Base-by-base conservation (phyloP, 2,329 filamentous ascomycete genomes). In the Trichoderma koningiopsis region DNA sequence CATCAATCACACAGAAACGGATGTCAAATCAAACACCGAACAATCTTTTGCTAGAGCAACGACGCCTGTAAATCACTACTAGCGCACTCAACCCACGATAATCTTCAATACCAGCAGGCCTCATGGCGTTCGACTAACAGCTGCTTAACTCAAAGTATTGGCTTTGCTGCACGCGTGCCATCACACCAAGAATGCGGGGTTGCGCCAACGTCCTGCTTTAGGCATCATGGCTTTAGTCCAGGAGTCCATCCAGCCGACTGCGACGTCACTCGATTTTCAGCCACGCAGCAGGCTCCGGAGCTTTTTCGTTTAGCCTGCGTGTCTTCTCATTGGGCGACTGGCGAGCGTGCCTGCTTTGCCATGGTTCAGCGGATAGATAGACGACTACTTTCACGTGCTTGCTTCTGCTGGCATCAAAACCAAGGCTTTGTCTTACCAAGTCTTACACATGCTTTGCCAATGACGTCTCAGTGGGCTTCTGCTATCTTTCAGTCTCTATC, bases 231-330 rank as follows among this genome's bases (percentile, higher is more conserved):
- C 31, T 43, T 24, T 19, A 22, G 55, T 35, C 27, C 55, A 31
- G 37, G 27, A 58, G 43, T 69, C 59, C 68, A 14, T 53, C 66
- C 68, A 69, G 60, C 68, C 68, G 68, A 64, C 33, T 55, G 49
- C 68, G 68, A 63, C 68, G 68, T 64, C 68, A 69, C 68, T 58
- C 64, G 55, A 40, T n/a, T n/a, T 59, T 59, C 40, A 67, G 64
- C 64, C 64, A 59, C 64, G 40, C 55, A 67, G 19, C 52, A 49
- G 27, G 64, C 64, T 59, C 53, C 64, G 55, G 55, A 29, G 55
- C 55, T 59, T 67, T 67, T 67, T 67, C 64, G 64, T 59, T 10
- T 56, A 22, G 27, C 37, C 53, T 27, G 55, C 29, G 37, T 40
- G 22, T 35, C 7, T 4, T 52, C 31, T 49, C 24, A 47, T 40